Base-by-base conservation (phyloP, 495 filamentous ascomycete genomes). In the Neurospora discreta region DNA sequence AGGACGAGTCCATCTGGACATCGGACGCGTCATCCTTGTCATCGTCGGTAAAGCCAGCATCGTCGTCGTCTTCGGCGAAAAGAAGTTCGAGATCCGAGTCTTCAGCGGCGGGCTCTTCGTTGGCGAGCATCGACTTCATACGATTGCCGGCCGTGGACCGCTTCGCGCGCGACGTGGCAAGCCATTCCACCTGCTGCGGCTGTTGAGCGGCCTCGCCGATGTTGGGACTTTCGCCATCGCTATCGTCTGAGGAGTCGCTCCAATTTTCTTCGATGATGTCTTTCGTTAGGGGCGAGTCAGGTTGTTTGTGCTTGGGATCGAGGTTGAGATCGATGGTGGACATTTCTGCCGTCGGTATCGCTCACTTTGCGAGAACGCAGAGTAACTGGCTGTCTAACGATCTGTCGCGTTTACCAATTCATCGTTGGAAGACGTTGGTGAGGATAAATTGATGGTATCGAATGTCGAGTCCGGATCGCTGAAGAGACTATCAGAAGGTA, bases 81-180 rank as follows among this genome's bases (percentile, higher is more conserved):
- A 97, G 85, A 9, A 94, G 87, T 68, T 94, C 90, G 40, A 93
- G 86, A 69, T 93, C 92, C 67, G 93, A 90, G 70, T 89, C 88
- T 8, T 78, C 75, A 40, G 46, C 77, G 38, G 76, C 80, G 69
- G 91, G 90, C 70, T 90, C 90, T 76, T 91, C 91, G 73, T 89
- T 90, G 30, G 90, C 90, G 65, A 97, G 83, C 73, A 98, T 89
- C 39, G 88, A 87, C 40, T 90, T 90, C 86, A 97, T 90, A 74
- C 93, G 88, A 73, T 90, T 93, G 68, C 95, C 95, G 23, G 95
- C 95, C 0, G 93, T 97, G 40, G 89, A 90, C 78, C 95, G 92
- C 79, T 90, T 92, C 70, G 87, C 87, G 74, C 95, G 90, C 65
- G 92, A 90, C 43, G 89, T 89, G 68, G 91, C 89, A 76, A 97